Base-by-base conservation (phyloP, 768 basidiomycete species). In the Inosperma sp. region DNA sequence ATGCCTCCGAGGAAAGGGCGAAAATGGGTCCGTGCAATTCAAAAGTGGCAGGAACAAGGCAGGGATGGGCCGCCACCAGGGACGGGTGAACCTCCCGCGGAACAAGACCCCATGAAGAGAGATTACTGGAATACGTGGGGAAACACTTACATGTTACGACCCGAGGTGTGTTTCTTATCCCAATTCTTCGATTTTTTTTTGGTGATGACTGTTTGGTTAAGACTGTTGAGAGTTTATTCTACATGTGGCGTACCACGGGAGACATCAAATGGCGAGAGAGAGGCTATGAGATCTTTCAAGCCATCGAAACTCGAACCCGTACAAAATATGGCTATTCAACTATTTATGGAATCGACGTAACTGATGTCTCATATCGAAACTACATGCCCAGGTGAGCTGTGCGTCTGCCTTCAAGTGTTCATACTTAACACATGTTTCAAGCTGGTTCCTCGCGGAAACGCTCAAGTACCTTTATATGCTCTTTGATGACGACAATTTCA, bases 181-280 rank as follows among this genome's bases (percentile, higher is more conserved):
- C 23, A n/a, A 17, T 27, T 8, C 29, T 9, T 8, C 3, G 16
- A 27, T 23, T 34, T 22, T 3, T 25, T 30, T 33, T 8, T 44
- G 23, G 23, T 16, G 8, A 26, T 17, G n/a, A 16, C 10, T 10
- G 35, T 33, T 49, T 53, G 41, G 14, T 52, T 41, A 27, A 90
- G 86, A 79, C 88, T 7, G 58, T 90, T 5, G 88, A 90, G 60
- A 82, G 79, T 21, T 68, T 90, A 49, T 88, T 82, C 63, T 59
- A 85, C 12, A 63, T 90, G 60, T 88, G 83, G 80, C 77, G 78
- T 43, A 75, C 76, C 13, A 89, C 86, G 0, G 78, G 81, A 0
- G 78, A 89, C 39, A 63, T 65, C 4, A 74, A 71, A 37, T 89
- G 87, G 87, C 72, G 87, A 46, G 82, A 89, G 49, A 77, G 81